These are phyloP conservation scores for Microdochium bolleyi DNA, from an alignment of 2,329 filamentous ascomycete species.

Conservation along the genomic window DNA sequence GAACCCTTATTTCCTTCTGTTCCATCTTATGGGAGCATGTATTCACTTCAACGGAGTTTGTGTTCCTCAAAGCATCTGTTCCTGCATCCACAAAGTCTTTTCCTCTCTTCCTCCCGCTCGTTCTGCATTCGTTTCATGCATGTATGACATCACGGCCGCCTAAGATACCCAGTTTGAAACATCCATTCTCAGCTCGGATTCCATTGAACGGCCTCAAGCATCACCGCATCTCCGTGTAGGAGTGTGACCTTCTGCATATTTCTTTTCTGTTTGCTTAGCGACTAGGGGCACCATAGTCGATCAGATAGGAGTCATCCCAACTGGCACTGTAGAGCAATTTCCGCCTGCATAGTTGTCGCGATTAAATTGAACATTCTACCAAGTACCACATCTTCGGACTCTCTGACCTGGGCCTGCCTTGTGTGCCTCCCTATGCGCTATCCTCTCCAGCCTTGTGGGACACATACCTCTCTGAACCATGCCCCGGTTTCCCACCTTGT, in stretches of 20 bases:
- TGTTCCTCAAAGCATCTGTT: background rate
- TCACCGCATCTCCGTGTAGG: background rate
- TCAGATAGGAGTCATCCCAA: too few relatives aligned
- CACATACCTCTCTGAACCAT: too few relatives aligned
- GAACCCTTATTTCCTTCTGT: background rate
- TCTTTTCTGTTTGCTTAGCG: background rate
- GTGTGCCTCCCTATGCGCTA: too few relatives aligned
- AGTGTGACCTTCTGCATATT: background rate
- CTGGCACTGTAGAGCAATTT: too few relatives aligned
- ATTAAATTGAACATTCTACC: too few relatives aligned
- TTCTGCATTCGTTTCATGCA: conserved; percentile 1
- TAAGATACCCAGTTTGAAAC: conserved; percentile 3
- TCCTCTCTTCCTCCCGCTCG: background rate
- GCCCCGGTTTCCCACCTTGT: too few relatives aligned
- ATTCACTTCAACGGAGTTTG: background rate
- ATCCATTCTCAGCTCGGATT: background rate
- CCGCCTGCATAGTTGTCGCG: too few relatives aligned
- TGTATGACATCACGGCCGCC: conserved; percentile 5
- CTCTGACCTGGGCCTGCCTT: too few relatives aligned
- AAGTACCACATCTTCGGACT: too few relatives aligned
- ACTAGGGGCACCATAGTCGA: background rate
- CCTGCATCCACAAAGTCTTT: background rate
- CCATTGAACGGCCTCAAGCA: background rate
- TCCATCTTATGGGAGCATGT: background rate
- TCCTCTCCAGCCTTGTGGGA: too few relatives aligned